These are phyloP conservation scores for Candolleomyces eurysporus DNA, from an alignment of 768 basidiomycete genomes.

Conservation along the genomic window DNA sequence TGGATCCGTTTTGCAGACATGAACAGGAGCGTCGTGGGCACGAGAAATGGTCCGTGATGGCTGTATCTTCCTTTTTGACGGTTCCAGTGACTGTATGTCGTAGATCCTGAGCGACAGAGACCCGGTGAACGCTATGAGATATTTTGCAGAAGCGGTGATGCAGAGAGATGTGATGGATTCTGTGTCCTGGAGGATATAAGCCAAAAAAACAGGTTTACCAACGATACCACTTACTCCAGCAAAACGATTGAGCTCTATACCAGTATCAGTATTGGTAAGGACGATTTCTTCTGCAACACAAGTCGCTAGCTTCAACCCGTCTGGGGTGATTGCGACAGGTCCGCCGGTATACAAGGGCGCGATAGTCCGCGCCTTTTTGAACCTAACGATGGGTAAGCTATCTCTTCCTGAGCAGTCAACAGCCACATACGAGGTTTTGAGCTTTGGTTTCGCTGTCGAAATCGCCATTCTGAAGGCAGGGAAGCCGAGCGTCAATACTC, in stretches of 20 bases:
- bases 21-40: constrained; percentile 93
- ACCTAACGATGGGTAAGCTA: constrained; percentile 40
- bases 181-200: constrained; percentile 57
- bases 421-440: constrained; percentile 59
- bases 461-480: constrained; percentile 28
- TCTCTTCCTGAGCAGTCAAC: not conserved
- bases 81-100: constrained; percentile 57
- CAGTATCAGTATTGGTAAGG: constrained; percentile 75
- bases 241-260: constrained; percentile 77
- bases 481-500: not conserved
- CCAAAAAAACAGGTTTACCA: not conserved
- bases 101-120: constrained; percentile 83
- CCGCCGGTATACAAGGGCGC: constrained; percentile 88
- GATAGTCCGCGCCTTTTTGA: constrained; percentile 71
- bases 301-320: constrained; percentile 79
- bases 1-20: constrained; percentile 81
- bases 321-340: constrained; percentile 73
- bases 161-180: constrained; percentile 83
- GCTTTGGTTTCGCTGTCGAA: constrained; percentile 39
- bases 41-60: constrained; percentile 75
- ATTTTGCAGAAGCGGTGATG: constrained; percentile 69
- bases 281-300: constrained; percentile 86
- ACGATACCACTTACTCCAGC: constrained; percentile 60
- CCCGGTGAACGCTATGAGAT: constrained; percentile 78
- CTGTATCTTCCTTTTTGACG: constrained; percentile 49